Percentiles rank a stretch among this genome's conserved stretches.
These are phyloP conservation scores for Batkoa obscura DNA, from an alignment of 371 early-diverging fungal species.

Conservation along the genomic window DNA sequence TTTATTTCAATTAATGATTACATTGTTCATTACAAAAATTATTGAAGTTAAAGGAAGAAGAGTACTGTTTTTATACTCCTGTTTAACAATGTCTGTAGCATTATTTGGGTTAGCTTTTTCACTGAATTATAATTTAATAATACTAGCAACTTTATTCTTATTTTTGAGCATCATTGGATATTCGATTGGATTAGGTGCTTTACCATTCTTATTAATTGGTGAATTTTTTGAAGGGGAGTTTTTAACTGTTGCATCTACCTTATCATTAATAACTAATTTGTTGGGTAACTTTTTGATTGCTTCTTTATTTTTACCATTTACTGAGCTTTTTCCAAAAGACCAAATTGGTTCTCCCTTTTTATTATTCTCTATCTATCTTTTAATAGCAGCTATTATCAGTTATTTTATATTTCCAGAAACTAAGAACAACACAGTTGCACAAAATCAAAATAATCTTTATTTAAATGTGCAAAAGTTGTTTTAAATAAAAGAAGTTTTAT, in stretches of 20 bases:
- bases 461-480: too few species aligned
- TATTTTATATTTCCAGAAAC: too few species aligned
- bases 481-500: too few species aligned
- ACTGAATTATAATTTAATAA: constrained; percentile 23
- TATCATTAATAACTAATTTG: constrained; percentile 55
- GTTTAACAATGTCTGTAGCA: constrained; percentile 32
- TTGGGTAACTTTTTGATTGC: constrained; percentile 46
- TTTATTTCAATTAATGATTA: constrained; percentile 53
- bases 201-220: constrained; percentile 68
- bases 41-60: constrained; percentile 74
- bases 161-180: constrained; percentile 65
- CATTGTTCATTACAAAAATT: constrained; percentile 39
- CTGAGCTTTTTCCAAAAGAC: constrained; percentile 34
- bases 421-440: too few species aligned
- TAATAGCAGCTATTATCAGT: too few species aligned
- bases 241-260: constrained; percentile 42
- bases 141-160: constrained; percentile 39
- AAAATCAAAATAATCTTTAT: too few species aligned
- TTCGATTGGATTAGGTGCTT: constrained; percentile 75
- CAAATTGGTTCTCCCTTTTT: background rate
- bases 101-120: constrained; percentile 34
- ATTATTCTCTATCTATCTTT: background rate
- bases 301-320: constrained; percentile 33
- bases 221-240: constrained; percentile 61
- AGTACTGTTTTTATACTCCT: constrained; percentile 45